These are phyloP conservation scores for Corynespora cassiicola DNA, from an alignment of 2,329 filamentous ascomycete genomes.

Conservation along the genomic window DNA sequence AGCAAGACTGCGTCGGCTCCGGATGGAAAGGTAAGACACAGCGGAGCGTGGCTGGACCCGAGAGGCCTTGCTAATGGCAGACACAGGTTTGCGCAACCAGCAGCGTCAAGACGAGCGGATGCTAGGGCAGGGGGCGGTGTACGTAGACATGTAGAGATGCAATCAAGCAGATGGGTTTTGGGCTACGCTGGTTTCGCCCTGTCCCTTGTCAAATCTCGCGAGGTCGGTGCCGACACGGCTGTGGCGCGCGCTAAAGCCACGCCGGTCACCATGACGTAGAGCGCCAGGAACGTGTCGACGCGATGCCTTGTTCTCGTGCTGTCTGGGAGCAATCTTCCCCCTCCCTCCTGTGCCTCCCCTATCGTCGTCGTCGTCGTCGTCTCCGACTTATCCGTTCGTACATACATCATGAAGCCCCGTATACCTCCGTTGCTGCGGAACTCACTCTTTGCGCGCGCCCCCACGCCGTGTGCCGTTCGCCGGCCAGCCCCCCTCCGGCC, in stretches of 20 bases:
- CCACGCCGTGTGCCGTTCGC: slow-evolving; percentile 22
- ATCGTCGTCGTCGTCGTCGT: neutral
- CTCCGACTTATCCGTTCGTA: slow-evolving; percentile 1
- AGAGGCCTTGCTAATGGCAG: too few relatives aligned
- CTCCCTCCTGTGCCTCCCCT: neutral
- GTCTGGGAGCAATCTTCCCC: too few relatives aligned
- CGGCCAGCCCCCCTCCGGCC: slow-evolving; percentile 11
- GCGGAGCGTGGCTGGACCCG: too few relatives aligned
- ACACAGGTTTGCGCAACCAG: slow-evolving; percentile 33
- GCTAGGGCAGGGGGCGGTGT: too few relatives aligned
- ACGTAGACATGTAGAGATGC: too few relatives aligned
- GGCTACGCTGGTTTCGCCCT: too few relatives aligned
- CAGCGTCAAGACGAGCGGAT: slow-evolving; percentile 30
- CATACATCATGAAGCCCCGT: slow-evolving; percentile 37
- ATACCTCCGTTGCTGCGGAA: too few relatives aligned
- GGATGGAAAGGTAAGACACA: slow-evolving; percentile 37
- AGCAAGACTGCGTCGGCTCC: slow-evolving; percentile 32
- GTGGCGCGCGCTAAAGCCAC: neutral
- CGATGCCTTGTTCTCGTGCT: too few relatives aligned
- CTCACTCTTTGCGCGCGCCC: slow-evolving; percentile 26
- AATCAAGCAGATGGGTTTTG: too few relatives aligned
- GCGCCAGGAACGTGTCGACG: too few relatives aligned
- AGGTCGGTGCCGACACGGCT: too few relatives aligned
- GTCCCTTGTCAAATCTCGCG: too few relatives aligned
- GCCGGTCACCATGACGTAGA: slow-evolving; percentile 24